A percentile compares a stretch with the other conserved stretches of the same genome.
Conservation (phyloP, 106 monocot genomes). For the Platanthera zijinensis region DNA sequence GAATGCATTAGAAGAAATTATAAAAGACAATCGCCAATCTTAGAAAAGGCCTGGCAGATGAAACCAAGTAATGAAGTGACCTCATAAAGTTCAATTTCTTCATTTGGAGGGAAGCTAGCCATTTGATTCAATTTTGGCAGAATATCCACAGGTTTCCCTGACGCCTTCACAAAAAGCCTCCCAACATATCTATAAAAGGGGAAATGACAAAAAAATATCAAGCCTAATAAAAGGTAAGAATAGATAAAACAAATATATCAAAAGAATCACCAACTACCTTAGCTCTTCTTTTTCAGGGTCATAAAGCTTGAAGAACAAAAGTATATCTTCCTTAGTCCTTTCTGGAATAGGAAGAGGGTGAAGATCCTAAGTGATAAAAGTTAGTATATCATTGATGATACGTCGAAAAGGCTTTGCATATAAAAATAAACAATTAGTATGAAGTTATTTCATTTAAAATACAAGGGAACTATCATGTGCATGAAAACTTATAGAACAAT, state of each 20-base stretch:
- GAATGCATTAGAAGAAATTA: neutral
- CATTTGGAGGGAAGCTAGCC: constrained; percentile 67
- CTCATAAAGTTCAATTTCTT: constrained; percentile 96
- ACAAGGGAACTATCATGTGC: too few species aligned
- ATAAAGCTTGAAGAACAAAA: constrained; percentile 95
- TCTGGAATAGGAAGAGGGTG: constrained; percentile 56
- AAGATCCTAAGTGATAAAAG: constrained; percentile 39
- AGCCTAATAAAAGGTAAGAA: neutral
- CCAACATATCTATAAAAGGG: constrained; percentile 56
- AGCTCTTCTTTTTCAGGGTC: constrained; percentile 92
- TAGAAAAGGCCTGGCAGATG: neutral
- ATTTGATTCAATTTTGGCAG: constrained; percentile 73
- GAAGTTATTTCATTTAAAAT: too few species aligned
- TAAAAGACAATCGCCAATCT: too few species aligned
- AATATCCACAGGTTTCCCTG: constrained; percentile 73
- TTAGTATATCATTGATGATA: too few species aligned
- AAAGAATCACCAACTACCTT: constrained; percentile 29
- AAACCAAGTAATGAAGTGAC: constrained; percentile 21
- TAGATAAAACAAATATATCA: neutral
- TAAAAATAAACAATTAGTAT: neutral
- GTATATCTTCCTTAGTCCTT: constrained; percentile 86
- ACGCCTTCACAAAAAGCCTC: constrained; percentile 79
- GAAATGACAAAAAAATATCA: neutral
- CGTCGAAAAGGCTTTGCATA: too few species aligned
- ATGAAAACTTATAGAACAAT: neutral